Evolutionary conservation across 2,329 filamentous ascomycete species (phyloP).

Genomic region (Botryosphaeria dothidea): DNA sequence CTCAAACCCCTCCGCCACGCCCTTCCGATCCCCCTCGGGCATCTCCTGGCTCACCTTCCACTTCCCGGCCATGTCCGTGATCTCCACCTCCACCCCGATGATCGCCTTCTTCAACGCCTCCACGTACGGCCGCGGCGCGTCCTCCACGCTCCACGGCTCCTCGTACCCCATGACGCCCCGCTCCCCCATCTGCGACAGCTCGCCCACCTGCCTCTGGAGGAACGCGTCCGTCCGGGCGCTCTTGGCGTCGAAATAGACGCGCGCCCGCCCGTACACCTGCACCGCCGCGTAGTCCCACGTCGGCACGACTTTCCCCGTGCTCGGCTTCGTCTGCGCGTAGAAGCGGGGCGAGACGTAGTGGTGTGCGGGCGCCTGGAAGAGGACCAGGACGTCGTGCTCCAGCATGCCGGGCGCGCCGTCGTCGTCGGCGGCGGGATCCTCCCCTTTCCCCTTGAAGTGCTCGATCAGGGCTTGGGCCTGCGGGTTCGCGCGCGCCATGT

Average conservation of each 20-base stretch:
- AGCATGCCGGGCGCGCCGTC: slow-evolving; percentile 25
- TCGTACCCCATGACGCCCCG: slow-evolving; percentile 57
- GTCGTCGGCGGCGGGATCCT: neutral
- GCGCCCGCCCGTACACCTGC: slow-evolving; percentile 62
- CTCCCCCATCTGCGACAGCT: slow-evolving; percentile 56
- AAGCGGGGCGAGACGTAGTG: slow-evolving; percentile 71
- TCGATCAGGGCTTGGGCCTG: slow-evolving; percentile 64
- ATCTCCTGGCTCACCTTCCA: slow-evolving; percentile 27
- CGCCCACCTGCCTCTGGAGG: slow-evolving; percentile 54
- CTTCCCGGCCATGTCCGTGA: slow-evolving; percentile 29
- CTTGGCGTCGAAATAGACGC: slow-evolving; percentile 54
- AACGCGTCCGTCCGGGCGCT: slow-evolving; percentile 49
- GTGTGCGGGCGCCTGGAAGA: slow-evolving; percentile 61
- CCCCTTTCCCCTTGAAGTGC: neutral
- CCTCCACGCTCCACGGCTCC: slow-evolving; percentile 56
- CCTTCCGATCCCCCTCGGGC: neutral
- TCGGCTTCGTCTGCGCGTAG: slow-evolving; percentile 65
- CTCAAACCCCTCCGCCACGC: neutral
- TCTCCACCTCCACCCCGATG: slow-evolving; percentile 45
- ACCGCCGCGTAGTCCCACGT: slow-evolving; percentile 72
- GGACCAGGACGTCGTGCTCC: slow-evolving; percentile 58
- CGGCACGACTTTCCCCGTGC: slow-evolving; percentile 65
- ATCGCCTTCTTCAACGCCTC: slow-evolving; percentile 60
- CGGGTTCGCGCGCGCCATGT: slow-evolving; percentile 64
- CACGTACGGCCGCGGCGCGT: slow-evolving; percentile 60